Conservation (phyloP, 2,329 filamentous ascomycete species). For the Elsinoe australis region DNA sequence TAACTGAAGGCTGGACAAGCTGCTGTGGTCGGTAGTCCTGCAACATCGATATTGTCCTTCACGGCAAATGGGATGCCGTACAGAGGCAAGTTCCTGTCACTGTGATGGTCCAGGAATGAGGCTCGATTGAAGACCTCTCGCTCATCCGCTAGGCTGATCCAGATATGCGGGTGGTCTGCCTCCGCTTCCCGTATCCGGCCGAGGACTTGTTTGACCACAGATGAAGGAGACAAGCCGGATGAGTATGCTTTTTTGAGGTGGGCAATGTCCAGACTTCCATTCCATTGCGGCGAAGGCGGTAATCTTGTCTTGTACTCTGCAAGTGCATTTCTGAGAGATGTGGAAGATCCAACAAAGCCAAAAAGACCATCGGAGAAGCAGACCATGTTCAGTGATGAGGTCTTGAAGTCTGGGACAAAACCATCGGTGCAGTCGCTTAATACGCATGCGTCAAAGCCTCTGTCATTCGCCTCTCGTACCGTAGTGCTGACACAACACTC, state of each 20-base stretch:
- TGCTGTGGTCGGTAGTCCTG: constrained; percentile 44
- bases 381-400: constrained; percentile 43
- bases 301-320: constrained; percentile 24
- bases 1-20: constrained; percentile 46
- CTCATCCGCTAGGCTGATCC: constrained; percentile 41
- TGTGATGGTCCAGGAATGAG: constrained; percentile 8
- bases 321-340: constrained; percentile 33
- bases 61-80: constrained; percentile 51
- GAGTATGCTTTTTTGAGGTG: constrained; percentile 40
- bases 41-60: constrained; percentile 51
- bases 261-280: constrained; percentile 39
- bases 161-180: constrained; percentile 42
- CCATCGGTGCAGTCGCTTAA: constrained; percentile 44
- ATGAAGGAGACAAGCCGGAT: constrained; percentile 32
- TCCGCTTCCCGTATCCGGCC: constrained; percentile 45
- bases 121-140: constrained; percentile 25
- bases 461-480: constrained; percentile 50
- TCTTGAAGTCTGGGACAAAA: constrained; percentile 42
- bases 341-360: constrained; percentile 39
- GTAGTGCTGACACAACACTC: constrained; percentile 53
- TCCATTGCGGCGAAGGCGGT: constrained; percentile 30
- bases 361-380: constrained; percentile 47
- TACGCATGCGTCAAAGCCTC: constrained; percentile 54
- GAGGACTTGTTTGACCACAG: constrained; percentile 36
- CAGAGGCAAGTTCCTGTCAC: constrained; percentile 32